Evolutionary conservation across 2,329 filamentous ascomycete genomes (phyloP).

Genomic region (Colletotrichum filicis): DNA sequence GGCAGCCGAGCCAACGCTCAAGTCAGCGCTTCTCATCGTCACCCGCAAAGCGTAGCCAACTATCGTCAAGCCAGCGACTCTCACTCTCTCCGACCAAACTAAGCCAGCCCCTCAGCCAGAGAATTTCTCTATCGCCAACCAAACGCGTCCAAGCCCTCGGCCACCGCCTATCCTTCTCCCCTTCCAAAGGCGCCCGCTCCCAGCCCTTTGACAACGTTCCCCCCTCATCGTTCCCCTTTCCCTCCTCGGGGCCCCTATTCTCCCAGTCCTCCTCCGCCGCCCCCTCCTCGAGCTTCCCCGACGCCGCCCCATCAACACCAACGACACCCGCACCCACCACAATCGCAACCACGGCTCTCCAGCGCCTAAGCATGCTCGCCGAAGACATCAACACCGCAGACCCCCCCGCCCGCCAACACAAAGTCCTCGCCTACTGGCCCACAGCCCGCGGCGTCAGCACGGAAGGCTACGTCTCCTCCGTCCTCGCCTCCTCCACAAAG

Average conservation of each 20-base stretch:
- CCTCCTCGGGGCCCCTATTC: not conserved
- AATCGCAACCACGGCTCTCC: conserved; percentile 20
- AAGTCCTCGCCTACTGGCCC: conserved; percentile 52
- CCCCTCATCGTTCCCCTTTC: conserved; percentile 2
- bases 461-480: conserved; percentile 51
- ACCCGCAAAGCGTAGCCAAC: conserved; percentile 5
- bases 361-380: conserved; percentile 35
- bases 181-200: conserved; percentile 6
- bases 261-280: conserved; percentile 11
- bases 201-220: not conserved
- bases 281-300: not conserved
- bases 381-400: conserved; percentile 10
- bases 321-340: too few relatives aligned
- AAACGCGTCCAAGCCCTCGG: conserved; percentile 13
- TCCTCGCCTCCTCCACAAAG: conserved; percentile 48
- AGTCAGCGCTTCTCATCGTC: conserved; percentile 23
- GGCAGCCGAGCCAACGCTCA: conserved; percentile 8
- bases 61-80: conserved; percentile 16
- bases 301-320: not conserved
- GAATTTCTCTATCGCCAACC: conserved; percentile 13
- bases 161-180: conserved; percentile 18
- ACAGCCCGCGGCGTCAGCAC: conserved; percentile 47
- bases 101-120: conserved; percentile 10
- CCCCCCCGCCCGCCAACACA: conserved; percentile 31
- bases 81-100: conserved; percentile 25